These are phyloP conservation scores for Stereocaulon alpinum DNA, from an alignment of 495 filamentous ascomycete species.

Conservation along the genomic window DNA sequence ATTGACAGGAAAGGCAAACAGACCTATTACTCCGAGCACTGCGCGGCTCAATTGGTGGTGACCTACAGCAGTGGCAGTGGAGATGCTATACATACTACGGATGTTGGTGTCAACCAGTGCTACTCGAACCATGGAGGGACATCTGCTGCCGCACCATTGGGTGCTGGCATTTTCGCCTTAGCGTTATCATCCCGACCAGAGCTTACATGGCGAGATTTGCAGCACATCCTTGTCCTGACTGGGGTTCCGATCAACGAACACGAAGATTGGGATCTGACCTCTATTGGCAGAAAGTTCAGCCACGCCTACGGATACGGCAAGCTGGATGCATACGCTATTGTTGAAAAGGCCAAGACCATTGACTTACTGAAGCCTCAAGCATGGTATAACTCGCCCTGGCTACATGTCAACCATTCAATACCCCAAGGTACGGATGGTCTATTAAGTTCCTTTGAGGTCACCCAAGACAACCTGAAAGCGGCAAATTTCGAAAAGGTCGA, in stretches of 20 bases:
- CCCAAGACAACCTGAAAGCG: slow-evolving; percentile 56
- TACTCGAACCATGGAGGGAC: slow-evolving; percentile 77
- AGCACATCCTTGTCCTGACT: slow-evolving; percentile 78
- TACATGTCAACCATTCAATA: slow-evolving; percentile 75
- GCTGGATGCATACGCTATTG: slow-evolving; percentile 74
- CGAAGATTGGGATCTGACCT: slow-evolving; percentile 72
- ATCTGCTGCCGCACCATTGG: slow-evolving; percentile 90
- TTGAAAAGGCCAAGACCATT: slow-evolving; percentile 78
- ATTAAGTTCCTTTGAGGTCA: slow-evolving; percentile 67
- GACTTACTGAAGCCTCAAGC: slow-evolving; percentile 91
- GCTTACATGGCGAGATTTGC: slow-evolving; percentile 86
- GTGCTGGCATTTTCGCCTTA: slow-evolving; percentile 87
- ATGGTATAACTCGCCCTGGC: slow-evolving; percentile 89
- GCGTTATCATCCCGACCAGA: slow-evolving; percentile 77
- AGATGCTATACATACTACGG: slow-evolving; percentile 90
- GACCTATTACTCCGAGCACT: slow-evolving; percentile 89
- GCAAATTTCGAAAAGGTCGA: slow-evolving; percentile 82
- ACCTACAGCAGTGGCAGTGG: slow-evolving; percentile 87
- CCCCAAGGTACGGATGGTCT: slow-evolving; percentile 80
- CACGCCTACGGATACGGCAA: slow-evolving; percentile 95
- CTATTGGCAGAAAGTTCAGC: slow-evolving; percentile 75
- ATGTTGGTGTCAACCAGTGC: slow-evolving; percentile 77
- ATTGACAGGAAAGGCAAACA: slow-evolving; percentile 78
- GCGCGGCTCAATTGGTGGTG: slow-evolving; percentile 88
- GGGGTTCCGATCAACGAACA: slow-evolving; percentile 70